phyloP scores from a whole-genome alignment of 108 stramenopile species.

The Poteriospumella lacustris region DNA sequence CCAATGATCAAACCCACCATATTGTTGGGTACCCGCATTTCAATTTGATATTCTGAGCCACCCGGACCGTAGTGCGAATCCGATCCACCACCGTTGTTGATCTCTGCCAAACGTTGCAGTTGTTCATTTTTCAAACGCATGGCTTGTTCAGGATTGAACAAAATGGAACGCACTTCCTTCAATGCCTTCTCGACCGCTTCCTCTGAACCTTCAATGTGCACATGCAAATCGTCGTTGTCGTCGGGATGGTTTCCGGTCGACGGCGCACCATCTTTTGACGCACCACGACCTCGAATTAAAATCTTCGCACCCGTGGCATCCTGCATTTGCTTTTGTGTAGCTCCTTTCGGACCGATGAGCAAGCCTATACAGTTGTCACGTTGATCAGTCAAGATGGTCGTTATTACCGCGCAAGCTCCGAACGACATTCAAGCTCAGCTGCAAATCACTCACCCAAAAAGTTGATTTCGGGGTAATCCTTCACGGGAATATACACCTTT shows the following conservation, averaged over 20 bases:
- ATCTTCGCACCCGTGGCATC: constrained; percentile 52
- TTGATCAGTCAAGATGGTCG: not conserved
- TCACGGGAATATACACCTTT: constrained; percentile 44
- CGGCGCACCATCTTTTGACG: constrained; percentile 16
- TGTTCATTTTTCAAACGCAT: constrained; percentile 47
- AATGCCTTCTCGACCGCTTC: constrained; percentile 38
- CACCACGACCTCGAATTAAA: constrained; percentile 47
- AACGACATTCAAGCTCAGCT: not conserved
- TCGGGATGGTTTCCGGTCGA: constrained; percentile 9
- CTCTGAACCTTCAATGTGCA: constrained; percentile 45
- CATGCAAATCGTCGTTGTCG: constrained; percentile 50
- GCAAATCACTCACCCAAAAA: constrained; percentile 20
- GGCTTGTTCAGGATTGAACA: constrained; percentile 48
- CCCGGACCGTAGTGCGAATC: not conserved
- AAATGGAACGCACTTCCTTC: constrained; percentile 42
- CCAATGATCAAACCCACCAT: constrained; percentile 77
- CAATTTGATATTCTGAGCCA: constrained; percentile 29
- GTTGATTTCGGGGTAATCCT: constrained; percentile 42
- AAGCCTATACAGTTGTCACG: constrained; percentile 47
- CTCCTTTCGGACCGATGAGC: constrained; percentile 47
- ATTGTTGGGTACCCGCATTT: constrained; percentile 45
- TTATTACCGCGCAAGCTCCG: not conserved
- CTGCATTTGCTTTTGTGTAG: constrained; percentile 49
- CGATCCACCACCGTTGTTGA: constrained; percentile 1
- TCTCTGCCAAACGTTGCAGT: constrained; percentile 40